phyloP scores from a whole-genome alignment of 177 flowering plant genomes.

The Vitis hybrid region DNA sequence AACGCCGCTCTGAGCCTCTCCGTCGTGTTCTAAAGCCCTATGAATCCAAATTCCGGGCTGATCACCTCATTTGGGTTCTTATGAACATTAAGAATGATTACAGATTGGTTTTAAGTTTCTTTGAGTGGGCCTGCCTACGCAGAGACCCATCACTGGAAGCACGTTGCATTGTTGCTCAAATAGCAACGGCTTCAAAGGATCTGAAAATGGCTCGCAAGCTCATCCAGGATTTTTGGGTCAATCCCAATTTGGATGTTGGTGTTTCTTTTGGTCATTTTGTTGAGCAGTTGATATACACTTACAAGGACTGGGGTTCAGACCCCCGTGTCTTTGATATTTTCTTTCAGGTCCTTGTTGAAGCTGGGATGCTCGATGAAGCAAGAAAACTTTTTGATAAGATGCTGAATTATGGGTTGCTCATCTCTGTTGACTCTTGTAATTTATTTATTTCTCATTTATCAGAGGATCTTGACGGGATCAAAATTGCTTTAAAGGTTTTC shows the following conservation, averaged over 20 bases:
- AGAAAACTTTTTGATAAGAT: conserved; percentile 51
- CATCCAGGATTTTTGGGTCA: conserved; percentile 46
- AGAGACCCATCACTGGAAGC: conserved; percentile 57
- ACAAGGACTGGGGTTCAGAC: conserved; percentile 71
- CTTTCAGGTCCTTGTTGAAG: conserved; percentile 60
- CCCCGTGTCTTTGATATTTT: conserved; percentile 66
- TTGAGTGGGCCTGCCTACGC: conserved; percentile 50
- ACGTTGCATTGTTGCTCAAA: conserved; percentile 57
- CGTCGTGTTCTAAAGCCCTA: conserved; percentile 45
- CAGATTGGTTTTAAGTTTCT: conserved; percentile 49
- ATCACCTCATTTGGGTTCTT: conserved; percentile 66
- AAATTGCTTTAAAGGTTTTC: conserved; percentile 31
- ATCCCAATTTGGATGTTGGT: conserved; percentile 30
- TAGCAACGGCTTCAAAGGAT: conserved; percentile 56
- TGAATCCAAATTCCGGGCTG: conserved; percentile 50
- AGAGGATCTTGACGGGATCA: conserved; percentile 21
- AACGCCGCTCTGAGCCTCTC: conserved; percentile 54
- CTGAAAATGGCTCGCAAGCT: conserved; percentile 42
- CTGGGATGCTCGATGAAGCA: conserved; percentile 47
- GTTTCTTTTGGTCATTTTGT: conserved; percentile 34
- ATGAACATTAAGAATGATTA: conserved; percentile 61
- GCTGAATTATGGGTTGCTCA: conserved; percentile 55
- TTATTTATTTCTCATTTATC: conserved; percentile 41
- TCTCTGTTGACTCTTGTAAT: conserved; percentile 61
- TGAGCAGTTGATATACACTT: conserved; percentile 60